A percentile compares a stretch with the other conserved stretches of the same genome.
Conservation (phyloP, 106 monocot species). For the Allium fistulosum region DNA sequence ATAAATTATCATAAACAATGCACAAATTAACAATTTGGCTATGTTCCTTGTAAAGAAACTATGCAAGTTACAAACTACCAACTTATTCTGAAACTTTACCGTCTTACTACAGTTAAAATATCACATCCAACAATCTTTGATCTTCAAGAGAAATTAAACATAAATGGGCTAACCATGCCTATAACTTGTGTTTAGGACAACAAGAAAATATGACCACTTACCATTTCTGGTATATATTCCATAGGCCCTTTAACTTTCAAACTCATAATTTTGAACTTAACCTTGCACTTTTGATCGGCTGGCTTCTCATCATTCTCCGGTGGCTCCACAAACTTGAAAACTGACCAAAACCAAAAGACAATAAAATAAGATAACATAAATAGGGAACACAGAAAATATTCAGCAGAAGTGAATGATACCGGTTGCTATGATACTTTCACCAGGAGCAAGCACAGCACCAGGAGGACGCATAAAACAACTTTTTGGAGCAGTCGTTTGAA, state of each 20-base stretch:
- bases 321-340: conserved; percentile 91
- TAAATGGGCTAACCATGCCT: too few relatives aligned
- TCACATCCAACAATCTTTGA: too few relatives aligned
- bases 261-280: conserved; percentile 90
- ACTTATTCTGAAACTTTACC: neutral
- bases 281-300: conserved; percentile 58
- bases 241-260: conserved; percentile 82
- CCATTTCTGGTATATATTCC: conserved; percentile 86
- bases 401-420: conserved; percentile 27
- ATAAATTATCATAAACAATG: neutral
- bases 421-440: conserved; percentile 80
- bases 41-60: neutral
- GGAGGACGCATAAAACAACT: conserved; percentile 98
- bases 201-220: conserved; percentile 12
- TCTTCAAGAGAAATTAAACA: neutral
- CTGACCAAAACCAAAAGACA: conserved; percentile 14
- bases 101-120: too few relatives aligned
- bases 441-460: conserved; percentile 79
- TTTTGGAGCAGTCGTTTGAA: conserved; percentile 92
- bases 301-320: conserved; percentile 81
- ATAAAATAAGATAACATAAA: too few relatives aligned
- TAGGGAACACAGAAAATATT: neutral
- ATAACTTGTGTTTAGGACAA: too few relatives aligned
- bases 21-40: too few relatives aligned
- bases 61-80: neutral